Evolutionary conservation across 1,284 basidiomycete genomes (phyloP).

Genomic region (Ganoderma boninense): DNA sequence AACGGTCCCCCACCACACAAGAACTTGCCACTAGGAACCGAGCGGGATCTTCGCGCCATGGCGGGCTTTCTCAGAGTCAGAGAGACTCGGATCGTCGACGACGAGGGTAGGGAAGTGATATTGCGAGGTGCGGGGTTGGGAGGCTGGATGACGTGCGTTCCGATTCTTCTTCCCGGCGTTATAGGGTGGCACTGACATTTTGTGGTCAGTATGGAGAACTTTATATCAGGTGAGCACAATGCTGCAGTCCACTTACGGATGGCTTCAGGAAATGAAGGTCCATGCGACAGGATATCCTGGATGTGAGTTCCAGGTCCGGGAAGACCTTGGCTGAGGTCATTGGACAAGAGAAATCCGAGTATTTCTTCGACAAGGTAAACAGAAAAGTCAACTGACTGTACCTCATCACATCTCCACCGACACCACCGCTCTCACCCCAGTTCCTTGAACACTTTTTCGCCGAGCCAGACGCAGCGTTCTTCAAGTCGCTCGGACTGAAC

Average conservation of each 20-base stretch:
- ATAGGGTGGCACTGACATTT: not conserved
- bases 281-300: slow-evolving; percentile 58
- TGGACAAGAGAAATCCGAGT: slow-evolving; percentile 65
- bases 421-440: slow-evolving; percentile 66
- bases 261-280: not conserved
- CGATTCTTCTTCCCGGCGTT: not conserved
- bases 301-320: slow-evolving; percentile 73
- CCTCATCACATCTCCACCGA: not conserved
- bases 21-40: not conserved
- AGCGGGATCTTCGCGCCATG: slow-evolving; percentile 14
- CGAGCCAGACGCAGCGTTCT: slow-evolving; percentile 74
- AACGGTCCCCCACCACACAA: not conserved
- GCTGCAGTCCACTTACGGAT: not conserved
- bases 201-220: slow-evolving; percentile 64
- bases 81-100: slow-evolving; percentile 54
- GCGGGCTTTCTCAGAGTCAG: slow-evolving; percentile 21
- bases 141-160: slow-evolving; percentile 74
- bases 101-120: slow-evolving; percentile 61
- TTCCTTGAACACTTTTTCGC: slow-evolving; percentile 83
- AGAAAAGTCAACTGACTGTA: slow-evolving; percentile 44
- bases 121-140: slow-evolving; percentile 74
- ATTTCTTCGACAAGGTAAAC: slow-evolving; percentile 83
- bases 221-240: slow-evolving; percentile 54
- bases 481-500: slow-evolving; percentile 75
- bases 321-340: slow-evolving; percentile 72